Base-by-base conservation (phyloP, 176 grass and related monocot genomes). In the Cymbopogon citratus region DNA sequence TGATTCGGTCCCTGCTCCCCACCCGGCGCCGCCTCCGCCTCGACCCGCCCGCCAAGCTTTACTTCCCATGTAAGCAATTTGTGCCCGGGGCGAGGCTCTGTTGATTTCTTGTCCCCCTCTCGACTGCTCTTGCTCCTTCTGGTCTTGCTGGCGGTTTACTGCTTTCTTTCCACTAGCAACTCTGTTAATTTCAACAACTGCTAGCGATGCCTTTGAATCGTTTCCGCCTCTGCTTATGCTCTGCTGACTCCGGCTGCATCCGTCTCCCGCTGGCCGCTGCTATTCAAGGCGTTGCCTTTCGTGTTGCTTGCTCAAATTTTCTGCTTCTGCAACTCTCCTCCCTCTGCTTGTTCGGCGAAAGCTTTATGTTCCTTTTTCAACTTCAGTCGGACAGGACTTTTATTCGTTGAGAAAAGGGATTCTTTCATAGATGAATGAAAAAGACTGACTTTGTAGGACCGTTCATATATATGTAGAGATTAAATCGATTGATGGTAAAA, bases 1-100 rank as follows among this genome's bases (percentile, higher is more conserved):
- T 86, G 26, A 90, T 94, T 35, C 84, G 91, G 14, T 99, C 96
- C n/a, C 75, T 99, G 45, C 63, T 99, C 13, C 96, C 96, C 69
- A 85, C 81, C n/a, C 61, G 93, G 9, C 91, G 96, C 69, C 96
- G 92, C 26, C 96, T 99, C 12, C 89, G 96, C 35, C 92, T 99
- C 36, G 96, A 99, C 82, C 96, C 96, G 65, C 0, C 91, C 11
- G 40, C 80, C 77, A 99, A 95, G 86, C 96, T 99, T 27, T 99
- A 91, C 89, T 99, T 99, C 82, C 92, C 92, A 69, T 99, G 96
- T 95, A 82, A 39, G 89, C 45, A 39, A 13, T 14, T 62, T 12
- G 21, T 7, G 24, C 56, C 9, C 34, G 24, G 14, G 40, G 27
- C 48, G 9, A 19, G 41, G 1, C 16, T 48, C 12, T 39, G 23